A percentile compares a stretch with the other conserved stretches of the same genome.
Evolutionary conservation across 352 stramenopile genomes (phyloP).

Genomic region (Globisporangium uncinulatum): DNA sequence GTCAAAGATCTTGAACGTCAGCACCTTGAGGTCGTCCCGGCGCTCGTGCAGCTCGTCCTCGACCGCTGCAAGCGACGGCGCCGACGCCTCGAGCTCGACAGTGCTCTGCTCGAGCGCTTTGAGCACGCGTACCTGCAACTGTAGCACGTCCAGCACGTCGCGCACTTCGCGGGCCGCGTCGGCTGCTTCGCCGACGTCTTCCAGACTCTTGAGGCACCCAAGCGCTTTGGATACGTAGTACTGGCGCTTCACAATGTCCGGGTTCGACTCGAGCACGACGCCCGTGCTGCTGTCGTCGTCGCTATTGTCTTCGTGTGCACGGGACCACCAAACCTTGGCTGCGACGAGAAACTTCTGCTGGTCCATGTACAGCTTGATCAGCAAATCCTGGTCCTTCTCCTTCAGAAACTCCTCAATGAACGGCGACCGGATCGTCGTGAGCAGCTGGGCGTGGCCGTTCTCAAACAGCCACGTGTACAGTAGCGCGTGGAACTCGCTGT

Average conservation of each 20-base stretch:
- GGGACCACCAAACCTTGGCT: slow-evolving; percentile 79
- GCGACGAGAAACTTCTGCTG: slow-evolving; percentile 81
- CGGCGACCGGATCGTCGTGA: slow-evolving; percentile 59
- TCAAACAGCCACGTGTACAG: slow-evolving; percentile 84
- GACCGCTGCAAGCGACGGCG: slow-evolving; percentile 18
- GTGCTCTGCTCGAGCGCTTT: slow-evolving; percentile 68
- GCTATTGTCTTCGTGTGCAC: slow-evolving; percentile 53
- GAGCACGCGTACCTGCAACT: slow-evolving; percentile 77
- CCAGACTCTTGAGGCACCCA: slow-evolving; percentile 70
- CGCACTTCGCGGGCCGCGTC: slow-evolving; percentile 76
- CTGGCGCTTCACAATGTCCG: slow-evolving; percentile 74
- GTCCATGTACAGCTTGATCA: slow-evolving; percentile 85
- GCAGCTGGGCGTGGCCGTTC: slow-evolving; percentile 43
- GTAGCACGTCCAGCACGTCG: slow-evolving; percentile 77
- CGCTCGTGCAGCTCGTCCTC: slow-evolving; percentile 45
- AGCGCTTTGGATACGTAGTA: slow-evolving; percentile 80
- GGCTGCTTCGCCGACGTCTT: slow-evolving; percentile 58
- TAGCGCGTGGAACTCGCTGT: slow-evolving; percentile 68
- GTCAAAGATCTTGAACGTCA: slow-evolving; percentile 77
- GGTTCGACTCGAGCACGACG: slow-evolving; percentile 46
- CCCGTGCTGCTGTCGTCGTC: slow-evolving; percentile 33
- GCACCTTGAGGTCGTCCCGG: slow-evolving; percentile 51
- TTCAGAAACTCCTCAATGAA: slow-evolving; percentile 85
- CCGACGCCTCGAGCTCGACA: slow-evolving; percentile 54
- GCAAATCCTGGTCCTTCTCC: slow-evolving; percentile 76